Evolutionary conservation across 2,329 filamentous ascomycete species (phyloP).

Genomic region (Xenosphaeropsis pyriputrescens): DNA sequence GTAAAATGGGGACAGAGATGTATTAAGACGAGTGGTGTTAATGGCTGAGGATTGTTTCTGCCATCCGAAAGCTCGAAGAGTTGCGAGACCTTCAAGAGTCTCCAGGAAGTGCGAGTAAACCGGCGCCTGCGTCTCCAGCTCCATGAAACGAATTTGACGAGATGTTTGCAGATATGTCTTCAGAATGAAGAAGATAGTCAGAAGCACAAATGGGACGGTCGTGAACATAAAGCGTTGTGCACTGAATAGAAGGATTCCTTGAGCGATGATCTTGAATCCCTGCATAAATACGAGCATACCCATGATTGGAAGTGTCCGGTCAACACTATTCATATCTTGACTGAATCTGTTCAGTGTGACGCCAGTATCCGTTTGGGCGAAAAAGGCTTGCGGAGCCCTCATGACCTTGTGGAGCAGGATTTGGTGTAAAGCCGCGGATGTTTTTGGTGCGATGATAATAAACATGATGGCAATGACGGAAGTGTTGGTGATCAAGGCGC

Average conservation of each 20-base stretch:
- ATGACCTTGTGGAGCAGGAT: slow-evolving; percentile 5
- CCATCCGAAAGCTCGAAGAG: slow-evolving; percentile 33
- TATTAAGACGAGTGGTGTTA: slow-evolving; percentile 31
- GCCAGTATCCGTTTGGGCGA: slow-evolving; percentile 2
- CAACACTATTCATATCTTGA: slow-evolving; percentile 7
- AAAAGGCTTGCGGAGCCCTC: slow-evolving; percentile 6
- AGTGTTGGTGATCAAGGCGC: no score
- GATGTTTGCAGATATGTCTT: no score
- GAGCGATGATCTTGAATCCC: no score
- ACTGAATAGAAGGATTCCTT: no score
- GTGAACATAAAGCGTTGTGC: no score
- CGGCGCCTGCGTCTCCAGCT: no score
- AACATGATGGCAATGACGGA: slow-evolving; percentile 1
- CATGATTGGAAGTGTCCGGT: slow-evolving; percentile 1
- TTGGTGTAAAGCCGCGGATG: slow-evolving; percentile 3
- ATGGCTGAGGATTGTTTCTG: slow-evolving; percentile 24
- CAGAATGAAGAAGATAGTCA: no score
- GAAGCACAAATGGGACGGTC: slow-evolving; percentile 26
- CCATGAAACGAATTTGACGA: no score
- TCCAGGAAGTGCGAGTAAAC: no score
- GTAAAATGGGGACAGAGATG: slow-evolving; percentile 39
- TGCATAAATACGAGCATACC: not conserved
- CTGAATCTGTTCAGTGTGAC: slow-evolving; percentile 4
- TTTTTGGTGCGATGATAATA: slow-evolving; percentile 3
- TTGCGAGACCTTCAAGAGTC: no score